Base-by-base conservation (phyloP, 495 filamentous ascomycete species). In the Aspergillus egyptiacus region DNA sequence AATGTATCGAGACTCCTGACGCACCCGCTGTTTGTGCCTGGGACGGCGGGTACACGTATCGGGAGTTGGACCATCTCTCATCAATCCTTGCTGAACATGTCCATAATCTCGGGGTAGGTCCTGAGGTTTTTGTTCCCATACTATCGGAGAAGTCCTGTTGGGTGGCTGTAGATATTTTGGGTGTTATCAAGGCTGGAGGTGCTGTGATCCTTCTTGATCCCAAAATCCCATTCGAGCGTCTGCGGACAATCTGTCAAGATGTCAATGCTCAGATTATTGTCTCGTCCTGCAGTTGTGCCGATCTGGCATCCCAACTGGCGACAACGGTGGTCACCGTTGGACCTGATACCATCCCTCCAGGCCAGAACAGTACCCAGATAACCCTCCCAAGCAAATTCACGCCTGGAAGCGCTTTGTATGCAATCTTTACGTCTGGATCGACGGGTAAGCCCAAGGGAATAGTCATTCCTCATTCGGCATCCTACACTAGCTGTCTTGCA, bases 31-130 rank as follows among this genome's bases (percentile, higher is more conserved):
- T 62, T 5, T 37, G 17, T 30, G 39, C 58, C 7, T 55, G 51
- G 48, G 58, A 62, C 37, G 59, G 59, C 1, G 30, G 46, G 11
- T 27, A 57, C 6, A 60, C 53, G 5, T 62, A 61, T 33, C 2
- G 20, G 4, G n/a, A 37, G 17, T 11, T 37, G 17, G 35, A 15
- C 3, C 5, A 15, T 3, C 3, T 14, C 9, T 15, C 33, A 6
- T 3, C n/a, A 2, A 3, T 3, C 2, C 17, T 22, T 8, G 15
- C 35, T 20, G 1, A 4, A n/a, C n/a, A n/a, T n/a, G n/a, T n/a
- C n/a, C n/a, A n/a, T n/a, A n/a, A n/a, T n/a, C n/a, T n/a, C n/a
- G n/a, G n/a, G n/a, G n/a, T n/a, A n/a, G n/a, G n/a, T n/a, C n/a
- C n/a, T n/a, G n/a, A n/a, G n/a, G 8, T 11, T 17, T 9, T 5